Conservation (phyloP, 2,329 filamentous ascomycete species). For the Pseudocercospora macadamiae region DNA sequence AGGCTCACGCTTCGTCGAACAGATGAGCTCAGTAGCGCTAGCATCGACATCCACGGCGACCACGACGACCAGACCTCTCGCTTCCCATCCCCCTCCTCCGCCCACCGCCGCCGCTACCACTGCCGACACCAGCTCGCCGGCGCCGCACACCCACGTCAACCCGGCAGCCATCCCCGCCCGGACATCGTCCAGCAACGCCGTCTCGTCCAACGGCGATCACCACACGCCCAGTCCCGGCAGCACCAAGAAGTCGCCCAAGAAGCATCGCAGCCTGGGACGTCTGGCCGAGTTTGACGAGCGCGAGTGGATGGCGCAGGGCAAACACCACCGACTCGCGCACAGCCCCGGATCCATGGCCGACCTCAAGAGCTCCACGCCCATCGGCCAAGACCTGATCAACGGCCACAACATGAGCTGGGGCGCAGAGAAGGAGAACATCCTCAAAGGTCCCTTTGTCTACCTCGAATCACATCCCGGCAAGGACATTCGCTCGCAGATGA, state of each 20-base stretch:
- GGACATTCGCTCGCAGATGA: conserved; percentile 79
- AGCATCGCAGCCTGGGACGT: conserved; percentile 31
- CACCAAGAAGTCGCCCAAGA: conserved; percentile 17
- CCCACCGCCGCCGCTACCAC: conserved; percentile 2
- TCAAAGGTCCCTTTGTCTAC: conserved; percentile 80
- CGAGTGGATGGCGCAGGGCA: conserved; percentile 32
- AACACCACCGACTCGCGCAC: conserved; percentile 28
- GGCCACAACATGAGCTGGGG: conserved; percentile 62
- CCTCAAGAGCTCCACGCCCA: conserved; percentile 21
- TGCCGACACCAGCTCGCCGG: conserved; percentile 3
- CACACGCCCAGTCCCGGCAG: conserved; percentile 26
- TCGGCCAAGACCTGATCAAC: conserved; percentile 43
- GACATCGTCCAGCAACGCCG: conserved; percentile 67
- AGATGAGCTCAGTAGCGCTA: conserved; percentile 11
- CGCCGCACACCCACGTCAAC: conserved; percentile 24
- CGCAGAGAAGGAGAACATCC: conserved; percentile 73
- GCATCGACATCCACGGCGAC: conserved; percentile 13
- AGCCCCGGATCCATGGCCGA: conserved; percentile 32
- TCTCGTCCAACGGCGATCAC: conserved; percentile 38
- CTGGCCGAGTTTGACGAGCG: conserved; percentile 32
- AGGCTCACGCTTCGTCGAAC: conserved; percentile 10
- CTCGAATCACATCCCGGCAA: conserved; percentile 78
- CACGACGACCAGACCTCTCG: conserved; percentile 1
- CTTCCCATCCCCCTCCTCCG: too few relatives aligned
- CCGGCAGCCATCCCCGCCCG: conserved; percentile 65